These are phyloP conservation scores for Schizophyllum commune DNA, from an alignment of 1,284 basidiomycete species.

Conservation along the genomic window DNA sequence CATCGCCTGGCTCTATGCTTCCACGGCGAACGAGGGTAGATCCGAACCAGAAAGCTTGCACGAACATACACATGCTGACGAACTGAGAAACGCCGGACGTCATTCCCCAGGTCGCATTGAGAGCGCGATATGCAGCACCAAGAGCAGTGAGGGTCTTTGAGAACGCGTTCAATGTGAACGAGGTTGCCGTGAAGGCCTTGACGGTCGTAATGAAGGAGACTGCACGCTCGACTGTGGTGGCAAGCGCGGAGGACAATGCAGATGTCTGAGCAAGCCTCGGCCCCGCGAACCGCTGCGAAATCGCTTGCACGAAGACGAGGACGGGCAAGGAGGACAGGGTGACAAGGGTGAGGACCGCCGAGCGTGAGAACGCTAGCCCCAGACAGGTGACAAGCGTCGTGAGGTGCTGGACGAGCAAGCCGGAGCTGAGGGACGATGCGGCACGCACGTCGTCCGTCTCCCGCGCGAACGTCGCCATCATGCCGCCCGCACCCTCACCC, in stretches of 20 bases:
- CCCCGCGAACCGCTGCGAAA: slow-evolving; percentile 64
- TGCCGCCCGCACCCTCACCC: slow-evolving; percentile 76
- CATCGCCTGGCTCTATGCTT: slow-evolving; percentile 61
- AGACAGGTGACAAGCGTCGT: slow-evolving; percentile 78
- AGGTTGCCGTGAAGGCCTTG: slow-evolving; percentile 90
- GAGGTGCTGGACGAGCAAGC: slow-evolving; percentile 73
- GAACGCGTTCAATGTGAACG: slow-evolving; percentile 50
- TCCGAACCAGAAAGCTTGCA: slow-evolving; percentile 96
- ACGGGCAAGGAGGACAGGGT: slow-evolving; percentile 88
- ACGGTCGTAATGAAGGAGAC: slow-evolving; percentile 82
- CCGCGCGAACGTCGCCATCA: slow-evolving; percentile 70
- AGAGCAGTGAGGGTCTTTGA: slow-evolving; percentile 38
- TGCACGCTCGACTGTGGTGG: slow-evolving; percentile 76
- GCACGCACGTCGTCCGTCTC: slow-evolving; percentile 92
- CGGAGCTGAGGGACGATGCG: slow-evolving; percentile 74
- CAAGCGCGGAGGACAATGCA: slow-evolving; percentile 58
- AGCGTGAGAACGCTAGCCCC: slow-evolving; percentile 73
- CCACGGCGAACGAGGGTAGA: slow-evolving; percentile 77
- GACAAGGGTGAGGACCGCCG: slow-evolving; percentile 83
- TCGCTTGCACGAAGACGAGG: slow-evolving; percentile 65
- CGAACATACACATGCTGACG: slow-evolving; percentile 86
- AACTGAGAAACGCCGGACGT: slow-evolving; percentile 69
- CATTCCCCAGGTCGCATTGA: slow-evolving; percentile 72
- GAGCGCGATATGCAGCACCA: slow-evolving; percentile 40
- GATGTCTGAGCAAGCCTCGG: slow-evolving; percentile 70